phyloP scores from a whole-genome alignment of 192 early-diverging fungal species.

The Oehlia diaphana region DNA sequence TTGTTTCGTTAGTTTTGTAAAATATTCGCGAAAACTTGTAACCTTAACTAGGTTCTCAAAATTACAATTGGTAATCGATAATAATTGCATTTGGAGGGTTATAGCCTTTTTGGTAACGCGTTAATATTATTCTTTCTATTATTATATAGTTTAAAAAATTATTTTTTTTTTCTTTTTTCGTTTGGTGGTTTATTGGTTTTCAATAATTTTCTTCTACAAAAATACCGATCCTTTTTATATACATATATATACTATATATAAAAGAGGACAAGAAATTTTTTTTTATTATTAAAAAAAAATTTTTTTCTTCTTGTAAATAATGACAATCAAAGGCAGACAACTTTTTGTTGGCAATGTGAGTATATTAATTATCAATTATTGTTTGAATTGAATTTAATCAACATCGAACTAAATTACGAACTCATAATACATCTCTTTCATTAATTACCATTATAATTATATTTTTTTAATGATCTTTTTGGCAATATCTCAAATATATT shows the following conservation, averaged over 20 bases:
- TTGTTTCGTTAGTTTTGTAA: too few relatives aligned
- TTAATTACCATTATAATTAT: background rate
- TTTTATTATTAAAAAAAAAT: background rate
- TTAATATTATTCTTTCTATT: background rate
- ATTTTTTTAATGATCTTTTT: background rate
- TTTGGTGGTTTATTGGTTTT: background rate
- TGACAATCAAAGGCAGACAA: constrained; percentile 45
- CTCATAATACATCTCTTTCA: background rate
- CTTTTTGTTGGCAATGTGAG: constrained; percentile 74
- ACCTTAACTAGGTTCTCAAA: too few relatives aligned
- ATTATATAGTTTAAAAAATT: background rate
- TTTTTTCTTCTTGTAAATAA: constrained; percentile 18
- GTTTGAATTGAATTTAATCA: background rate
- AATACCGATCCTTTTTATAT: background rate
- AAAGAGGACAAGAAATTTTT: constrained; percentile 2
- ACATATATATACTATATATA: background rate
- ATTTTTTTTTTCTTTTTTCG: background rate
- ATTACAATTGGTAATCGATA: too few relatives aligned
- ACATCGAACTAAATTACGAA: background rate
- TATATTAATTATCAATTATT: background rate
- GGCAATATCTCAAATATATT: background rate
- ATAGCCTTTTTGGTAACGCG: background rate
- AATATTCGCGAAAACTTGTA: too few relatives aligned
- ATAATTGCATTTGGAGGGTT: background rate
- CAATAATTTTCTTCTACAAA: background rate